Base-by-base conservation (phyloP, 2,329 filamentous ascomycete species). In the Aspergillus unguis region DNA sequence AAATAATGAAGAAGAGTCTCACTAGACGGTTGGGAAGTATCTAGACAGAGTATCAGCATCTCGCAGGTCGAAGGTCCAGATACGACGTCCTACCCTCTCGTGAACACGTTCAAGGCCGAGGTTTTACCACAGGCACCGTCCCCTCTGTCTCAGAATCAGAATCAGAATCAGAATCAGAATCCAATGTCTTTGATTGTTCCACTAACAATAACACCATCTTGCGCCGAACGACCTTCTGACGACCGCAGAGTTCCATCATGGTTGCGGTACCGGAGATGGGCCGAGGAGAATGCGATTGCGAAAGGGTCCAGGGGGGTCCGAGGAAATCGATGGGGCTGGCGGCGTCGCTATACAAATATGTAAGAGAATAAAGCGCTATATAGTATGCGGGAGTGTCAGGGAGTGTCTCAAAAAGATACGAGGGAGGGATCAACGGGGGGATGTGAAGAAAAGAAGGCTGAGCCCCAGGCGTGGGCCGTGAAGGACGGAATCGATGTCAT, bases 91-190 rank as follows among this genome's bases (percentile, higher is more conserved):
- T 77, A 95, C 88, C 92, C 92, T 87, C 92, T 85, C 62, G 94
- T 99, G 77, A 99, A 99, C 72, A 99, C 94, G 72, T 99, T 99
- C 65, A 99, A 77, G 67, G 97, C 76, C 60, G 92, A 96, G 50
- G 94, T 99, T 81, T 99, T 99, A 70, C 92, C 92, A 74, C 88
- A 95, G 64, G 92, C 92, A 80, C 92, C 92, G 71, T 97, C 92
- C 65, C 92, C 92, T 70, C 91, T 96, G 63, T 56, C 52, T 48
- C 45, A 49, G 46, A 38, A 57, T 64, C 56, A 68, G 61, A 40
- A 52, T 50, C 56, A 68, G 61, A 40, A 52, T 50, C 48, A 31
- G n/a, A 32, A n/a, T 28, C 36, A 49, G 10, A 28, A 27, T 42
- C 29, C 27, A 17, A 17, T 17, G 17, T 8, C 38, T 23, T n/a